Evolutionary conservation across 805 yeast species (phyloP).

Genomic region (Hagleromyces aurorensis): DNA sequence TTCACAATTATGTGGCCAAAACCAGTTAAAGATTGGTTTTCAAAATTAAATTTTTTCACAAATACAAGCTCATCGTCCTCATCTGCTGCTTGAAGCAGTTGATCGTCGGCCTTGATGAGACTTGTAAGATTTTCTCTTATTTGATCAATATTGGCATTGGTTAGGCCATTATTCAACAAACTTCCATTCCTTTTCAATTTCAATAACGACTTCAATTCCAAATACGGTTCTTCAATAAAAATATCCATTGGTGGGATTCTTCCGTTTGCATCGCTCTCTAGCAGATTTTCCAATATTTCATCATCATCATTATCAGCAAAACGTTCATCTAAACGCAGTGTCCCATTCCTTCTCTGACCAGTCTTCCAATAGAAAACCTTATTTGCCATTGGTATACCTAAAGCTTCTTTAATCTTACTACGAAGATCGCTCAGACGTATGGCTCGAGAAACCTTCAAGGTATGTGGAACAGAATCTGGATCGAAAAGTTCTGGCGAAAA

Average conservation of each 20-base stretch:
- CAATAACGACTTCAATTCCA: constrained; percentile 19
- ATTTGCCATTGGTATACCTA: constrained; percentile 33
- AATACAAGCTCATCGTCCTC: constrained; percentile 32
- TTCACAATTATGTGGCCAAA: constrained; percentile 50
- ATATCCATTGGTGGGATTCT: constrained; percentile 41
- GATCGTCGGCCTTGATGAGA: constrained; percentile 8
- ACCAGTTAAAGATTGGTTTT: constrained; percentile 50
- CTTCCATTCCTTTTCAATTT: constrained; percentile 12
- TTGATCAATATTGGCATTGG: constrained; percentile 18
- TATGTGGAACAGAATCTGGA: constrained; percentile 38
- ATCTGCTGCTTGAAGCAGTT: no score
- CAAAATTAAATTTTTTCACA: constrained; percentile 60
- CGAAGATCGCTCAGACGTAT: constrained; percentile 45
- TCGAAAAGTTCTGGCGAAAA: constrained; percentile 45
- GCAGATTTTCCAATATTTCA: constrained; percentile 45
- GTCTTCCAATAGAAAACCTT: constrained; percentile 55
- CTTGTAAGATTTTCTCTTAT: constrained; percentile 14
- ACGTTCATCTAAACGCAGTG: constrained; percentile 52
- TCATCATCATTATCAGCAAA: constrained; percentile 24
- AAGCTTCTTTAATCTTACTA: constrained; percentile 38
- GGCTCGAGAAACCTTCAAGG: constrained; percentile 48
- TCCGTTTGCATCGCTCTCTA: constrained; percentile 38
- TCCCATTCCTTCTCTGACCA: constrained; percentile 60
- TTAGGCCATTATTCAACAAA: constrained; percentile 8
- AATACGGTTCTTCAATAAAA: constrained; percentile 55